These are phyloP conservation scores for Periglandula ipomoeae DNA, from an alignment of 2,329 filamentous ascomycete species.

Conservation along the genomic window DNA sequence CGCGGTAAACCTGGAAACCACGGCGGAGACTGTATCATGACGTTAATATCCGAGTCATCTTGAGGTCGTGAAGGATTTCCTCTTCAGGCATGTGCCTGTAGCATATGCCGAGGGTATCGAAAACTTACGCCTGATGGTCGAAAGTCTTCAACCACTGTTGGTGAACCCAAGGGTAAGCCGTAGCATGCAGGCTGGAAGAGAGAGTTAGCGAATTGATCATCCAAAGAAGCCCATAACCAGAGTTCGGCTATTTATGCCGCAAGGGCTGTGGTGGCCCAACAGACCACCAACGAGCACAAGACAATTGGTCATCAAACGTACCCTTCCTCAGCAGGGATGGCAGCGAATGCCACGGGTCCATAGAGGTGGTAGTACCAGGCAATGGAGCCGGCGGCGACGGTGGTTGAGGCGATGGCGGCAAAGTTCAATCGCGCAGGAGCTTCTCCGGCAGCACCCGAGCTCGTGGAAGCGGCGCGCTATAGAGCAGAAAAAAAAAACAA, in stretches of 20 bases:
- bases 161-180: constrained; percentile 94
- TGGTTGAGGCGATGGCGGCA: constrained; percentile 77
- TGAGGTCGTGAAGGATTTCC: too few species aligned
- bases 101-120: background rate
- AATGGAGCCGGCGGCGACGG: constrained; percentile 77
- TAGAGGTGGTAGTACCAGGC: constrained; percentile 98
- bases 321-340: constrained; percentile 96
- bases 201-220: constrained; percentile 19
- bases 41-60: background rate
- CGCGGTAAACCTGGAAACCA: constrained; percentile 98
- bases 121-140: constrained; percentile 84
- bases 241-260: constrained; percentile 25
- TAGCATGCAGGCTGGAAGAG: constrained; percentile 68
- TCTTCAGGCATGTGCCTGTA: background rate
- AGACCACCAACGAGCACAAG: background rate
- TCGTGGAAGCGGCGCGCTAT: constrained; percentile 62
- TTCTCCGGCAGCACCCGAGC: constrained; percentile 62
- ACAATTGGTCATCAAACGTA: constrained; percentile 45
- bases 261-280: constrained; percentile 6
- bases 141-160: constrained; percentile 88
- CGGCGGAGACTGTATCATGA: constrained; percentile 66
- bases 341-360: constrained; percentile 76
- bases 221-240: constrained; percentile 6
- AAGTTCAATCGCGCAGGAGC: constrained; percentile 73
- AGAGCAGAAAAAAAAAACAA: constrained; percentile 14